Base-by-base conservation (phyloP, 2,329 filamentous ascomycete species). In the Pyrenochaeta sp. region DNA sequence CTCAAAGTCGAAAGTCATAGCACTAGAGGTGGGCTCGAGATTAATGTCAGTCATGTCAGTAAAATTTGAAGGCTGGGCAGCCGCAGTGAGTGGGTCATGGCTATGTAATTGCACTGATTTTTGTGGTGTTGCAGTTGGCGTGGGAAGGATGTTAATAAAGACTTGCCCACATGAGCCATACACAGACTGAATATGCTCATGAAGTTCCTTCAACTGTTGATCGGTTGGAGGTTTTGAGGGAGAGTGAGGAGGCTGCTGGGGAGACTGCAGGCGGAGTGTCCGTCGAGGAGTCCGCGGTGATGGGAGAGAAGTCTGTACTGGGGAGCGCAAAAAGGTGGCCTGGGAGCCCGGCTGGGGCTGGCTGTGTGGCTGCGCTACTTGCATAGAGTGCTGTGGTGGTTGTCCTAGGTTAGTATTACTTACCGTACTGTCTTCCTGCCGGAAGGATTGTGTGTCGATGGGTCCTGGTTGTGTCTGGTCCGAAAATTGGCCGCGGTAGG, bases 281-380 rank as follows among this genome's bases (percentile, higher is more conserved):
- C 69, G 72, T 54, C 61, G 63, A 46, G 73, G 72, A 51, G 72
- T 72, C 54, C 66, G 71, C 31, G 72, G 72, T 43, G 70, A 73
- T 43, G 65, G 58, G 61, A 68, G 67, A 64, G 68, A 69, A 51
- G 68, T 66, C 66, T 74, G 73, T 72, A 74, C 69, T 75, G 72
- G 67, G 62, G 73, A 74, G 54, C 51, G 67, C 60, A 73, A 59
- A 61, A 71, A 68, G 71, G 70, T 48, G 71, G 72, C 67, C 56
- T 79, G 75, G 71, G 77, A 83, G 85, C 89, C 88, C 86, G 89
- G 89, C 87, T 90, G 87, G 85, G 86, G 85, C 85, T 87, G 85
- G 85, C 86, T 87, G 83, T 92, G 90, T 88, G 91, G 87, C 86
- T 94, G 91, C 87, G 89, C 85, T 90, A 91, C 90, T 89, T 89